phyloP scores from a whole-genome alignment of 169 alveolate species.

The Theileria annulata region DNA sequence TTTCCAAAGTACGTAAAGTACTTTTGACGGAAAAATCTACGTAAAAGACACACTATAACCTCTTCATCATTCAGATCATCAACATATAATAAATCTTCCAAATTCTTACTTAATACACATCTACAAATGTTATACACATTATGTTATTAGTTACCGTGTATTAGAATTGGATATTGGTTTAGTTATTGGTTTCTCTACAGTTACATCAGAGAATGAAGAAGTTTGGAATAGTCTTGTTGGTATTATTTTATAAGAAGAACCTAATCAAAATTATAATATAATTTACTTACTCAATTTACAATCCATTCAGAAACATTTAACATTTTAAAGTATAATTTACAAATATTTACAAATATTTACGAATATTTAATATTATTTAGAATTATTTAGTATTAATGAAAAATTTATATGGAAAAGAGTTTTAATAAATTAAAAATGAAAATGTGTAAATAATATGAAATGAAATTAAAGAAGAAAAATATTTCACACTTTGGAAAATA shows the following conservation, averaged over 20 bases:
- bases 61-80: conserved; percentile 30
- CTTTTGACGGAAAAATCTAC: conserved; percentile 20
- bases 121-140: background rate
- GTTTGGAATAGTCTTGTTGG: conserved; percentile 2
- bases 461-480: background rate
- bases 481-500: background rate
- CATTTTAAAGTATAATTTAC: background rate
- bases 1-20: conserved; percentile 59
- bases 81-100: conserved; percentile 40
- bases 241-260: background rate
- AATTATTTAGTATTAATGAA: background rate
- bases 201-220: background rate
- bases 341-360: background rate
- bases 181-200: background rate
- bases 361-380: background rate
- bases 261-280: background rate
- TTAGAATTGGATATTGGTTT: background rate
- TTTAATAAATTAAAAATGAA: too few species aligned
- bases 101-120: background rate
- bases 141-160: background rate
- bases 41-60: conserved; percentile 15
- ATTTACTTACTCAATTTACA: conserved; percentile 1
- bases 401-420: too few species aligned
- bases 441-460: background rate
- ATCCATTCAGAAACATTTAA: background rate